Base-by-base conservation (phyloP, 129 eudicot species). In the Solidago caesia region DNA sequence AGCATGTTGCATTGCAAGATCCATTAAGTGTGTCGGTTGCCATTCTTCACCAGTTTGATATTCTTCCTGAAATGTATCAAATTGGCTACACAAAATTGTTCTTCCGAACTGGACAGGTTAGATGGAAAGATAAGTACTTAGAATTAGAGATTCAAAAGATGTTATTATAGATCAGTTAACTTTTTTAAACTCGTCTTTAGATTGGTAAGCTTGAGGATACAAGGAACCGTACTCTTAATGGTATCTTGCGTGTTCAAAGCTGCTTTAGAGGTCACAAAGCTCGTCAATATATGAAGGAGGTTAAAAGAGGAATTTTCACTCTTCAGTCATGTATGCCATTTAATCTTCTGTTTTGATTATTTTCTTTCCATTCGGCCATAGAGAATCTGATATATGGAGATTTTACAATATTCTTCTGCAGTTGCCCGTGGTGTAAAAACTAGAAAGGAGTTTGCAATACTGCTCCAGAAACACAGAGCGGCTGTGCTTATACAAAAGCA, bases 191-290 rank as follows among this genome's bases (percentile, higher is more conserved):
- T 14, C 44, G 51, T 66, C 73, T 7, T 52, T 87, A 95, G 99
- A 88, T 95, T 79, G 96, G 97, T 64, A 88, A 85, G 72, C 99
- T 95, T 56, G 99, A 95, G 77, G 99, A 95, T 80, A 95, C 97
- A 80, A 83, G 99, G 79, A 95, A 89, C 70, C 96, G 97, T 52
- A 95, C 99, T 4, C 92, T 95, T 42, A 89, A 86, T 70, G 99
- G 99, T 74, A 91, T 95, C 68, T 89, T 95, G 71, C 92, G 97
- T 53, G 97, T 95, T 48, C 99, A 95, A 76, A 91, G 96, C 82
- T 91, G 99, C 82, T 95, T 95, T 70, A 87, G 96, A 82, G 96
- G 97, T 70, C 88, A 95, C 80, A 89, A 87, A 87, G 92, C 97
- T 85, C 96, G 99, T 64, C 77, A 86, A 65, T 64, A 76, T 67